Base-by-base conservation (phyloP, 345 rosid species). In the Draba incana region DNA sequence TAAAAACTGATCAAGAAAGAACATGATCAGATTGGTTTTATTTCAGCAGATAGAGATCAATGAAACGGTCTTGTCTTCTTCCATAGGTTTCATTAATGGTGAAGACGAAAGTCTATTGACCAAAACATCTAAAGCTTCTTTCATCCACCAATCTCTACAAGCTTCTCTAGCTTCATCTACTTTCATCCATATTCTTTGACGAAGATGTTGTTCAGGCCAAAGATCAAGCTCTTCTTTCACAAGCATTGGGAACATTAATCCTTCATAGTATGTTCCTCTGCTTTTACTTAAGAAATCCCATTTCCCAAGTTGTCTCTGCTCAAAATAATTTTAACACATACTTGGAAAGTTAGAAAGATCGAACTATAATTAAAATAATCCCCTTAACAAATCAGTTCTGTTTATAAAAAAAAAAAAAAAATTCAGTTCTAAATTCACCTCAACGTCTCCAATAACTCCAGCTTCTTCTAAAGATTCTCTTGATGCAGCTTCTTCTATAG, bases 111-210 rank as follows among this genome's bases (percentile, higher is more conserved):
- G 76, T 53, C 96, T 59, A 39, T 76, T 65, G 10, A 84, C 89
- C 42, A 92, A 58, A 51, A 72, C 79, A 79, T 87, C 90, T 41
- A 92, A 56, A 6, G 98, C 98, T 78, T 92, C 98, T 57, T 85
- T 89, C 98, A 92, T 89, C 98, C 98, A 92, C 93, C 83, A 81
- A 78, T 92, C 92, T 49, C 88, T 83, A 62, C 96, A 91, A 9
- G 67, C 88, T 69, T 88, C 87, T 70, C 93, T 86, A 6, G 96
- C 97, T 77, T 88, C 91, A 3, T 63, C 79, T 31, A 80, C 83
- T 46, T 67, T 62, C 91, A 88, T 77, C 98, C 98, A 92, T 5
- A 81, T 66, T 76, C 98, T 83, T 68, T 75, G 88, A 5, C 96
- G 70, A 55, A 81, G 71, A 49, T 87, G 57, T 31, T 79, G 84